Evolutionary conservation across 2,329 filamentous ascomycete genomes (phyloP), one percentile per base, ranked within the genome.

Genomic region (Davidsoniella eucalypti): DNA sequence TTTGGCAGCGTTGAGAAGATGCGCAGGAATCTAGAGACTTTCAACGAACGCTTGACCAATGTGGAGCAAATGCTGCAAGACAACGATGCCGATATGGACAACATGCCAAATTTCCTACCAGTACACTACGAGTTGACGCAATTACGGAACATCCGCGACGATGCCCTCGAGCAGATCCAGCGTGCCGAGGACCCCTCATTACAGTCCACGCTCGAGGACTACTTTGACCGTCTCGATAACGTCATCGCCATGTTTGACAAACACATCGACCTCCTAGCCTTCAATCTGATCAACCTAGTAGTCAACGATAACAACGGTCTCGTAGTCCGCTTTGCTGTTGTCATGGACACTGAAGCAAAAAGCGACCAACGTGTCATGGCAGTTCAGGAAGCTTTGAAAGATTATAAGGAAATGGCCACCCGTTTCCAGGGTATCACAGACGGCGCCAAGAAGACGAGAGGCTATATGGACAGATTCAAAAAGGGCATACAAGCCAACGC

Each of bases 391-490:
- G 93, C 92, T 0, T 80, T 96, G 62, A 87, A 86, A 60, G 90
- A 96, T 61, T 93, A 96, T 65, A 87, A 90, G 62, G 90, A 96
- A 62, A 83, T 98, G 61, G 92, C 88, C 8, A 82, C 82, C 44
- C 77, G 90, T 47, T 94, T 98, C 69, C 88, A 94, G 67, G 90
- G 87, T 58, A 94, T 98, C 65, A 90, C 88, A 8, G 84, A 90
- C 56, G 90, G 90, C 1, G 87, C 90, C 18, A 93, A 93, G 64
- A 85, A 87, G 56, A 79, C 93, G 49, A 81, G 90, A 56, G 92
- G 90, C 2, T 98, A 98, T 69, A 98, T 96, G 68, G 85, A 94
- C 58, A 94, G 94, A 62, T 95, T 96, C 63, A 65, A 94, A 38
- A 74, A 84, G 59, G 81, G 84, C 38, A 87, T 95, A 60, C 76